Conservation (phyloP, 148 eudicot species). For the Chenopodium berlandieri region DNA sequence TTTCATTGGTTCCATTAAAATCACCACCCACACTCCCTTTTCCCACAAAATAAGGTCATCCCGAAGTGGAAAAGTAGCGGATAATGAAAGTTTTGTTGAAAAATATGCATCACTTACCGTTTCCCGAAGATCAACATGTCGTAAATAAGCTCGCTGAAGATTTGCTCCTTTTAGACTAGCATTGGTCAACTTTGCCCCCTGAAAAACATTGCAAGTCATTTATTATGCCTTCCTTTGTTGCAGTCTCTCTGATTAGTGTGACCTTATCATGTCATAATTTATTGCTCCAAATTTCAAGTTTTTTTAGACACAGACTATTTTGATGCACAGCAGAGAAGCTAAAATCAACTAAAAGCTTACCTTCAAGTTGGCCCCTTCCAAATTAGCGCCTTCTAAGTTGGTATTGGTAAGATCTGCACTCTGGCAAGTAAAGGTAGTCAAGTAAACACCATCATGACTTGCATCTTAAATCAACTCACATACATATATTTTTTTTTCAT, state of each 20-base stretch:
- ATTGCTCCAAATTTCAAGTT: not conserved
- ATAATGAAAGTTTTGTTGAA: no score
- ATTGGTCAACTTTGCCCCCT: slow-evolving; percentile 83
- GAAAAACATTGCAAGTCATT: slow-evolving; percentile 20
- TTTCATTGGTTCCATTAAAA: no score
- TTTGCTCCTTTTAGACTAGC: slow-evolving; percentile 90
- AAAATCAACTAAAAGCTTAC: slow-evolving; percentile 34
- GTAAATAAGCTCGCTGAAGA: slow-evolving; percentile 91
- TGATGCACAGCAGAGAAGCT: not conserved
- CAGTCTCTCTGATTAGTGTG: not conserved
- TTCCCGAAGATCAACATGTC: slow-evolving; percentile 83
- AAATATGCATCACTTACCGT: slow-evolving; percentile 48
- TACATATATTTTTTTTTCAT: not conserved
- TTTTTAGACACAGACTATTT: no score
- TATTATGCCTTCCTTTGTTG: not conserved
- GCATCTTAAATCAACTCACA: not conserved
- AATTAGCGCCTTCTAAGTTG: slow-evolving; percentile 90
- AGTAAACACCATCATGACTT: not conserved
- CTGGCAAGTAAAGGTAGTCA: slow-evolving; percentile 35
- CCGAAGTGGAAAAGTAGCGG: no score
- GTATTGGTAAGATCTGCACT: slow-evolving; percentile 91
- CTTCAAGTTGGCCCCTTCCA: slow-evolving; percentile 97
- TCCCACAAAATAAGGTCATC: no score
- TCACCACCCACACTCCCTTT: no score
- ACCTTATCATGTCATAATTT: not conserved